Percentiles rank a stretch among this genome's conserved stretches.
These are phyloP conservation scores for Chaetothyriales sp. DNA, from an alignment of 2,329 filamentous ascomycete genomes.

Conservation along the genomic window DNA sequence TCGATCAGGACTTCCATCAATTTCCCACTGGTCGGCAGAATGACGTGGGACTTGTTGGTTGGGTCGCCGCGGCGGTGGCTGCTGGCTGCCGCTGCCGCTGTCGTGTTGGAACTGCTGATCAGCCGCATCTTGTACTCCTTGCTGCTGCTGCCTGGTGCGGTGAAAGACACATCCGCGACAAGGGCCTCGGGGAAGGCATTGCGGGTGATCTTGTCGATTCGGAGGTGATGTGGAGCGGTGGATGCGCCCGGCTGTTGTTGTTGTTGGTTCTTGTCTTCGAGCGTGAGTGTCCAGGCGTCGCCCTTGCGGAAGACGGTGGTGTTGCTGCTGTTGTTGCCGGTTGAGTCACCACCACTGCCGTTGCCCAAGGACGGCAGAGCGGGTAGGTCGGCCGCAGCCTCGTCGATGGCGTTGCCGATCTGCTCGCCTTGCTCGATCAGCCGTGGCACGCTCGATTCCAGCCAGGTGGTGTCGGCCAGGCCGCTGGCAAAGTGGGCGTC, in stretches of 20 bases:
- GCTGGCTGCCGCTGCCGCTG: conserved; percentile 22
- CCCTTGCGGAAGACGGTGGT: conserved; percentile 40
- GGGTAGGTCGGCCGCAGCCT: conserved; percentile 14
- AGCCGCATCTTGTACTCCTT: conserved; percentile 32
- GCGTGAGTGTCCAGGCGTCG: conserved; percentile 41
- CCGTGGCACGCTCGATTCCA: conserved; percentile 34
- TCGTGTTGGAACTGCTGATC: conserved; percentile 28
- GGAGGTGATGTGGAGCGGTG: conserved; percentile 34
- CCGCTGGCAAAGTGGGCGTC: conserved; percentile 36
- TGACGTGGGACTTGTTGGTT: conserved; percentile 36
- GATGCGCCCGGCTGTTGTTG: conserved; percentile 9
- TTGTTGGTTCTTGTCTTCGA: conserved; percentile 24
- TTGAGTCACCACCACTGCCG: background rate
- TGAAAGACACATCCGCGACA: conserved; percentile 38
- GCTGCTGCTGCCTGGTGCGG: conserved; percentile 21
- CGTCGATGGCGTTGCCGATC: conserved; percentile 16
- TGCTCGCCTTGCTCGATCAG: conserved; percentile 25
- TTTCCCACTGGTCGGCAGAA: conserved; percentile 43
- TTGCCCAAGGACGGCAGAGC: conserved; percentile 15
- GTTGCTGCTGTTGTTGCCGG: background rate
- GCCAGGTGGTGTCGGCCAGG: conserved; percentile 41
- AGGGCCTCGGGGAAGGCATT: conserved; percentile 47
- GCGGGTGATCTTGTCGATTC: conserved; percentile 38
- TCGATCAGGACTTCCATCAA: conserved; percentile 44
- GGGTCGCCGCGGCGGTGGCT: conserved; percentile 37